Evolutionary conservation across 345 rosid species (phyloP), one percentile per base, ranked within the genome.

Genomic region (Kernera saxatilis): DNA sequence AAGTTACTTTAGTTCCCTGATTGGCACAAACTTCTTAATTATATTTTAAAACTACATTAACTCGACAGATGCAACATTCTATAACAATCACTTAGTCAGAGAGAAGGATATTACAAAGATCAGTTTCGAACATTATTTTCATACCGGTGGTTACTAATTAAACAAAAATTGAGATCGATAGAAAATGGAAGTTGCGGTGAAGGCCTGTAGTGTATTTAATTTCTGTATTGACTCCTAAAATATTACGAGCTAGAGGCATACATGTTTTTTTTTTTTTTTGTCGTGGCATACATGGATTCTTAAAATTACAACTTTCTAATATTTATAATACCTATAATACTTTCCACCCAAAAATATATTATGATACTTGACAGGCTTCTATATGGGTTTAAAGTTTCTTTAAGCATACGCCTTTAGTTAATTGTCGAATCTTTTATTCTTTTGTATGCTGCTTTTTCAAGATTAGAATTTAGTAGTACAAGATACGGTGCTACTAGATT

Each of bases 341-440:
- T 53, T 40, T 40, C 41, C 52, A 41, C 41, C 17, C 32, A 14
- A 40, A 40, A 25, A 40, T 22, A 1, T 64, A 13, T 5, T 52
- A 12, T 50, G 18, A n/a, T 8, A 67, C 25, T 22, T 69, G 64
- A 26, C 25, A 44, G 21, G 18, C 48, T 46, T 17, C 36, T 33
- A 23, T 25, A 64, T 44, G 64, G 56, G 58, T 14, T 72, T 26
- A 35, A 64, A 73, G 51, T 26, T 73, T 45, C 51, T 73, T 73
- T 45, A 46, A 43, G 43, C 65, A 64, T 55, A 26, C 41, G 25
- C 59, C 66, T 55, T 73, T 73, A 26, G 26, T 14, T 73, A 48
- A 46, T 56, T 19, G 51, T 25, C 35, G 52, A 65, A 65, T 73
- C 19, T 65, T 72, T 46, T 35, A 46, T 35, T 15, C 40, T 58